Evolutionary conservation across 306 rosid genomes (phyloP), one percentile per base, ranked within the genome.

Genomic region (Quercus robur): DNA sequence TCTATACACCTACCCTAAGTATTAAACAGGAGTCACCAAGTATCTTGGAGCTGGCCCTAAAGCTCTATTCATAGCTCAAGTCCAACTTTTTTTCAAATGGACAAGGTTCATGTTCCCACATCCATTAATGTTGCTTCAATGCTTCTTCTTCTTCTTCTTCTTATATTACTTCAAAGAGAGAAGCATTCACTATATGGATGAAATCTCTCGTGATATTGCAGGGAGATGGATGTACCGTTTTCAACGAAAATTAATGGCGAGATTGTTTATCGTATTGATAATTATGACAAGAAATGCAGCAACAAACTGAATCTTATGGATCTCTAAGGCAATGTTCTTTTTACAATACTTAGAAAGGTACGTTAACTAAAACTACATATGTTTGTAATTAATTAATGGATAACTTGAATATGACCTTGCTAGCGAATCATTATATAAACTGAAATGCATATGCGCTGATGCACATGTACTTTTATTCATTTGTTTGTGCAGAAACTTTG

Each of bases 141-240:
- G 31, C 31, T 28, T 28, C 31, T 28, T 28, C 13, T 44, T 25
- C 71, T 68, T 70, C 75, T 7, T 79, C 85, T 10, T n/a, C 85
- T 3, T 56, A 59, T n/a, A 56, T 67, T 10, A 70, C 63, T 11
- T 76, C 80, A 12, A 75, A 79, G 68, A 89, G 88, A 79, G 94
- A 89, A 82, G 86, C 80, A 20, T 91, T 83, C 31, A 94, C 98
- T 13, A 73, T 92, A 15, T 94, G 98, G 98, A 89, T 94, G 97
- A 92, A 94, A 81, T 94, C 97, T 19, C 92, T 94, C 4, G 90
- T 92, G 17, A 84, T 81, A 25, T 25, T 25, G 62, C 92, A 92
- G 28, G 82, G 92, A 14, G 92, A 94, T 78, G 98, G 98, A 5
- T 90, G 94, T 92, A 94, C 98, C 0, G 91, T 91, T 57, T 94